Conservation (phyloP, 2,329 filamentous ascomycete species). For the Paracamarosporium sp. region DNA sequence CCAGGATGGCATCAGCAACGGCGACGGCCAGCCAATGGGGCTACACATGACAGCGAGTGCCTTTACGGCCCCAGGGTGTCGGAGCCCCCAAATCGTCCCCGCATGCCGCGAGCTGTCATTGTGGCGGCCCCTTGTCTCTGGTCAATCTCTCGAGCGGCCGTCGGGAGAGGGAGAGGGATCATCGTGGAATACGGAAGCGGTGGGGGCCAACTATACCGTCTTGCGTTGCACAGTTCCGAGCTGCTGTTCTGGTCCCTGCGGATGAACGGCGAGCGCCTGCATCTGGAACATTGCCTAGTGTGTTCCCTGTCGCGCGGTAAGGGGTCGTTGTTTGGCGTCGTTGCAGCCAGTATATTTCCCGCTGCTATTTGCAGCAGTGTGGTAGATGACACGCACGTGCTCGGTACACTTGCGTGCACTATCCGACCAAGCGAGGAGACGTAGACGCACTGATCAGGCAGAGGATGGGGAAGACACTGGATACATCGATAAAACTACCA, state of each 20-base stretch:
- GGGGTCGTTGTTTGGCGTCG: too few relatives aligned
- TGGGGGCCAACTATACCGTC: background rate
- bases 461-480: background rate
- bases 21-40: background rate
- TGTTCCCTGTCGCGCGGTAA: background rate
- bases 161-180: background rate
- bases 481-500: too few relatives aligned
- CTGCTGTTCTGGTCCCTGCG: background rate
- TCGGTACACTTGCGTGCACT: background rate
- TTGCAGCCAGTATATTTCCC: background rate
- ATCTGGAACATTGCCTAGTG: background rate
- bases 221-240: background rate
- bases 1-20: conserved; percentile 2
- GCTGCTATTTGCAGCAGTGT: background rate
- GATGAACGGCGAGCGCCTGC: background rate
- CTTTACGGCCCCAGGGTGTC: background rate
- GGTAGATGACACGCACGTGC: background rate
- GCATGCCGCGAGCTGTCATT: background rate
- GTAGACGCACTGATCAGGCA: background rate
- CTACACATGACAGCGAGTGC: background rate
- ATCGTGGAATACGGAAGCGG: background rate
- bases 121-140: background rate
- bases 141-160: background rate
- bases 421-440: background rate
- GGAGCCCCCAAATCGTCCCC: background rate